Percentiles rank a stretch among this genome's conserved stretches.
These are phyloP conservation scores for Pythium phragmiticola DNA, from an alignment of 352 stramenopile genomes.

Conservation along the genomic window DNA sequence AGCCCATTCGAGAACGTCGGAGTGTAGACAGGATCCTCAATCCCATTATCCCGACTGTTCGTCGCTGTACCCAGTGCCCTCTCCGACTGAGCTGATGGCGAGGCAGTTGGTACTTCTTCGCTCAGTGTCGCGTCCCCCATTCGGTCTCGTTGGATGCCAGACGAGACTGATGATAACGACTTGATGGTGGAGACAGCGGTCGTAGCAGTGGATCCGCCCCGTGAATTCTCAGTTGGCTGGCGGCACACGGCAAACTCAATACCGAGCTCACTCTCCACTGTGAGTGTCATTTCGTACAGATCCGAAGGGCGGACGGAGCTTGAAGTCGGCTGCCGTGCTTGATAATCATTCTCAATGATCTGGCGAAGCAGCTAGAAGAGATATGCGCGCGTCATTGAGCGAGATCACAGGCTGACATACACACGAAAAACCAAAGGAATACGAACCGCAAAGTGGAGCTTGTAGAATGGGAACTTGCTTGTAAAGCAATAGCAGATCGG, in stretches of 20 bases:
- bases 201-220: not conserved
- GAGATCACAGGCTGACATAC: not conserved
- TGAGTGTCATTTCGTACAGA: slow-evolving; percentile 61
- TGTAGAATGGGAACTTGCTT: slow-evolving; percentile 88
- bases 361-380: slow-evolving; percentile 46
- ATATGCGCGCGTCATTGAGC: not conserved
- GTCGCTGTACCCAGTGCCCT: not conserved
- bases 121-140: slow-evolving; percentile 12
- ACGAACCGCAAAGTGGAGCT: slow-evolving; percentile 75
- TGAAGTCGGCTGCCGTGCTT: slow-evolving; percentile 26
- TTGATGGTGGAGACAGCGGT: not conserved
- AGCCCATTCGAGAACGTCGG: not conserved
- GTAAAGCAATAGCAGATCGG: slow-evolving; percentile 83
- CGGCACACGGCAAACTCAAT: slow-evolving; percentile 59
- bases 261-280: slow-evolving; percentile 43
- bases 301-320: slow-evolving; percentile 22
- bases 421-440: not conserved
- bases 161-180: slow-evolving; percentile 21
- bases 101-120: slow-evolving; percentile 20
- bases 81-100: not conserved
- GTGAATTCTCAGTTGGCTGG: slow-evolving; percentile 37
- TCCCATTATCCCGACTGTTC: not conserved
- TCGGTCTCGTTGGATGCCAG: slow-evolving; percentile 6
- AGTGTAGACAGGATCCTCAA: not conserved
- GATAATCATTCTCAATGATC: slow-evolving; percentile 66